A percentile compares a stretch with the other conserved stretches of the same genome.
Evolutionary conservation across 2,329 filamentous ascomycete genomes (phyloP).

Genomic region (Clonostachys rhizophaga): DNA sequence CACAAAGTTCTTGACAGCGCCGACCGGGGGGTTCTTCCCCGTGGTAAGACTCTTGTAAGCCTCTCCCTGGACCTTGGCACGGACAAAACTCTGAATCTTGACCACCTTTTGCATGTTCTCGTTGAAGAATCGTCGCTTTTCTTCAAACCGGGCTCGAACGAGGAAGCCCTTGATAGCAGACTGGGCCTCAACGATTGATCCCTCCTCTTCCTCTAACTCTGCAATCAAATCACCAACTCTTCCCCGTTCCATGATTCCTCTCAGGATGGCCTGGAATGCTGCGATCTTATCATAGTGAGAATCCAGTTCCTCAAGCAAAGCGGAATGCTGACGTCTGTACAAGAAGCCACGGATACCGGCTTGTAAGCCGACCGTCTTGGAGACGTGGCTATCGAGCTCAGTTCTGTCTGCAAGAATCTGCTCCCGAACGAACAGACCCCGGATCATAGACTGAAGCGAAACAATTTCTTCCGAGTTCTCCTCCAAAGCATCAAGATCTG

Average conservation of each 20-base stretch:
- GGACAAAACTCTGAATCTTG: slow-evolving; percentile 96
- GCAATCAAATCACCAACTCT: slow-evolving; percentile 69
- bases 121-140: slow-evolving; percentile 84
- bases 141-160: slow-evolving; percentile 69
- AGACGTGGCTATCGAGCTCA: slow-evolving; percentile 52
- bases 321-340: slow-evolving; percentile 53
- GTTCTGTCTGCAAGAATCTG: slow-evolving; percentile 42
- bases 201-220: slow-evolving; percentile 79
- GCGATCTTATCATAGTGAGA: slow-evolving; percentile 63
- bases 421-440: slow-evolving; percentile 57
- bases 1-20: slow-evolving; percentile 96
- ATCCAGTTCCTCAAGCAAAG: slow-evolving; percentile 65
- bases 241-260: slow-evolving; percentile 74
- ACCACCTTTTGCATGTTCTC: slow-evolving; percentile 99
- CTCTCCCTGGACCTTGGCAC: slow-evolving; percentile 92
- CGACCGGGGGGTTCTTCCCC: slow-evolving; percentile 94
- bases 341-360: slow-evolving; percentile 61
- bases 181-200: slow-evolving; percentile 71
- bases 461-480: slow-evolving; percentile 38
- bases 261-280: slow-evolving; percentile 68
- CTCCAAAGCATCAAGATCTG: slow-evolving; percentile 41
- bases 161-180: slow-evolving; percentile 68
- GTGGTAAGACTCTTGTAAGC: slow-evolving; percentile 96
- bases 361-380: slow-evolving; percentile 59
- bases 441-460: slow-evolving; percentile 52